These are phyloP conservation scores for Amanita subjunquillea DNA, from an alignment of 768 basidiomycete genomes.

Conservation along the genomic window DNA sequence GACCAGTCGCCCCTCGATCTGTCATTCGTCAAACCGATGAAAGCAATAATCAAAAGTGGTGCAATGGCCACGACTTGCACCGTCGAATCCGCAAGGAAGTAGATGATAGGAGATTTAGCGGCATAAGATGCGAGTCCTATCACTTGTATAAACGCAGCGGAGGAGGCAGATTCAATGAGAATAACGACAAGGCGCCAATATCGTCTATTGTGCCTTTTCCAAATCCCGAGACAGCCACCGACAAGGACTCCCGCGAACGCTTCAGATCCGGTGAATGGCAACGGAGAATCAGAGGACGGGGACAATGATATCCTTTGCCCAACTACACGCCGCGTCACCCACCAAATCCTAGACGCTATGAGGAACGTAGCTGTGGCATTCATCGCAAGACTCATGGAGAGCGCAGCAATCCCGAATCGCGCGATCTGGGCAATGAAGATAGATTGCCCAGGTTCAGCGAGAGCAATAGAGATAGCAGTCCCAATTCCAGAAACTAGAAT, in stretches of 20 bases:
- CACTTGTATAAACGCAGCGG: conserved; percentile 21
- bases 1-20: background rate
- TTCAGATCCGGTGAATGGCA: background rate
- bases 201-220: background rate
- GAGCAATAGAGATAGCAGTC: conserved; percentile 10
- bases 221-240: background rate
- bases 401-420: conserved; percentile 24
- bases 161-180: conserved; percentile 19
- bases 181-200: conserved; percentile 2
- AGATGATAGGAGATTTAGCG: conserved; percentile 21
- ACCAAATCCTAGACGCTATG: conserved; percentile 24
- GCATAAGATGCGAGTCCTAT: conserved; percentile 24
- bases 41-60: conserved; percentile 2
- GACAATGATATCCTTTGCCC: no score
- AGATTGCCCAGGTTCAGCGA: conserved; percentile 18
- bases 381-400: conserved; percentile 21
- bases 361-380: conserved; percentile 22
- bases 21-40: background rate
- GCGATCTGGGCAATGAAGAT: conserved; percentile 20
- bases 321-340: conserved; percentile 6
- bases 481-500: background rate
- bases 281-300: background rate
- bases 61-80: conserved; percentile 2
- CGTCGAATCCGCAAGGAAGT: conserved; percentile 27
- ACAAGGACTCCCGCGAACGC: background rate